Base-by-base conservation (phyloP, 441 rosid species). In the Erysimum cheiri region DNA sequence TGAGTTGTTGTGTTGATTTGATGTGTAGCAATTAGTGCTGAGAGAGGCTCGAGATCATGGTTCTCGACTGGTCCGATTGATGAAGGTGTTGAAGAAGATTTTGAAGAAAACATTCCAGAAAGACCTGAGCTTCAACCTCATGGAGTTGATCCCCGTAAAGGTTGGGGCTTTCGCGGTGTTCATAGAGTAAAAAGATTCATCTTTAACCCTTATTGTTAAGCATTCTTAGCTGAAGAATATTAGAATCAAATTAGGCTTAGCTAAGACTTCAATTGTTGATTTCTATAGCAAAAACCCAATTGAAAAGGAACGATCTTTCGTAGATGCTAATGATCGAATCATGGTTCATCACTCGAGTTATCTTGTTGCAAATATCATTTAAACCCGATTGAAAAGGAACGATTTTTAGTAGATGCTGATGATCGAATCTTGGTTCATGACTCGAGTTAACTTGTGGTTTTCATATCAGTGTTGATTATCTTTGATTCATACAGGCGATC, bases 91-190 rank as follows among this genome's bases (percentile, higher is more conserved):
- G 87, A 73, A 22, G 81, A 76, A 48, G 85, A 82, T 3, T 67
- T 80, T 62, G 88, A 76, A 56, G 87, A 79, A 47, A 33, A 60
- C 76, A 62, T 73, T n/a, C 72, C 78, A 5, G 73, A 78, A 11
- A 94, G 76, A 80, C 82, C 78, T 24, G 93, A 84, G 78, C 72
- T 81, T 55, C 74, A 70, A 56, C 87, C 87, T 65, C 98, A 89
- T 22, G 88, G 93, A 19, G 99, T 95, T 61, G 90, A 89, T 83
- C 99, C 98, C 9, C 77, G 73, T 69, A 92, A 80, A 74, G 99
- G 99, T 59, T 95, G 97, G 97, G 83, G 84, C 26, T 90, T 77
- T 65, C 97, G 98, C 33, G 99, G 98, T 61, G 99, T 95, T 8
- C 96, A 88, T 66, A 85, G 81, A 95, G 99, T 90, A 86, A 54